These are phyloP conservation scores for Glaciozyma antarctica DNA, from an alignment of 768 basidiomycete species.

Conservation along the genomic window DNA sequence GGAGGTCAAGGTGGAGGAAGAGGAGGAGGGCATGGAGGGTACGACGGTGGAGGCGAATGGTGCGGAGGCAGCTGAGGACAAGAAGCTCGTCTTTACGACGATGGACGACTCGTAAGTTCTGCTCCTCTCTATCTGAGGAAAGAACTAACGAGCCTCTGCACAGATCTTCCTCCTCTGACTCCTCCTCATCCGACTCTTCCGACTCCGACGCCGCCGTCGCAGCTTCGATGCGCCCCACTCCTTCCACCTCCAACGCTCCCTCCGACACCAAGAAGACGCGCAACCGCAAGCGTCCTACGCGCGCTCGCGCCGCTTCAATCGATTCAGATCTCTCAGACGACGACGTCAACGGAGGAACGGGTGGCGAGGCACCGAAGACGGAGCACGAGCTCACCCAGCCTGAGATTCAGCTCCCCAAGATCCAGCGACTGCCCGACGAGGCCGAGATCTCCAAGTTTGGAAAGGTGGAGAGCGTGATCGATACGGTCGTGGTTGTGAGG, in stretches of 20 bases:
- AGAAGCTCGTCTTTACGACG: too few species aligned
- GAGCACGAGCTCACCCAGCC: constrained; percentile 45
- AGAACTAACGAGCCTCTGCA: neutral
- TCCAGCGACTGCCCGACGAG: constrained; percentile 54
- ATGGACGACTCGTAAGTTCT: constrained; percentile 1
- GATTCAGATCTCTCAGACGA: constrained; percentile 16
- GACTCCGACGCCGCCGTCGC: constrained; percentile 11
- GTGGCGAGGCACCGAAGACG: constrained; percentile 23
- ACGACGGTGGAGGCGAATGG: neutral
- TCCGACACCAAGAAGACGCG: constrained; percentile 1
- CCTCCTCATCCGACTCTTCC: constrained; percentile 6
- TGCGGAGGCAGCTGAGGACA: too few species aligned
- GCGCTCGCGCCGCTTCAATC: neutral
- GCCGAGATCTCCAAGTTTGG: constrained; percentile 67
- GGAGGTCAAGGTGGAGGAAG: neutral
- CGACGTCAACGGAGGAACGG: constrained; percentile 18
- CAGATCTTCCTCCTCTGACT: neutral
- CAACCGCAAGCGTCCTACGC: neutral
- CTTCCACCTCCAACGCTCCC: constrained; percentile 1
- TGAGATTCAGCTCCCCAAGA: constrained; percentile 46
- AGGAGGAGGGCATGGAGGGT: neutral
- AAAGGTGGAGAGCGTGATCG: constrained; percentile 64
- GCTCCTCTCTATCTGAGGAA: neutral
- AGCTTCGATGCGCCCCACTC: neutral
- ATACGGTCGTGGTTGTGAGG: constrained; percentile 61